Conservation (phyloP, 176 grass and related monocot genomes). For the Areca catechu region DNA sequence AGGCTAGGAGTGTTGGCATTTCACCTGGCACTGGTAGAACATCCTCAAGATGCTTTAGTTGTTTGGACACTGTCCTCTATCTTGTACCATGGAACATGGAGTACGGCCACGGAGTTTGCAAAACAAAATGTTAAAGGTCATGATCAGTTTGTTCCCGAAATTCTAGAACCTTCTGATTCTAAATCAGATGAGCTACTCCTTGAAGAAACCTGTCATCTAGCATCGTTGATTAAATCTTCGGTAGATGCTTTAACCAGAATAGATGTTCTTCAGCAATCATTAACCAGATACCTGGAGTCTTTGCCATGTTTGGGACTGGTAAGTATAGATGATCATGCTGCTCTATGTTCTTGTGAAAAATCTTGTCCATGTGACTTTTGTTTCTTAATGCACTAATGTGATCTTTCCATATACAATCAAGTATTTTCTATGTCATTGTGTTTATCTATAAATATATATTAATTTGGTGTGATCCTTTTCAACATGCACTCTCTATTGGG, state of each 20-base stretch:
- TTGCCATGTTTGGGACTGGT: constrained; percentile 46
- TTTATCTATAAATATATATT: too few relatives aligned
- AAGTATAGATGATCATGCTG: constrained; percentile 19
- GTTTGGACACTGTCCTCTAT: constrained; percentile 61
- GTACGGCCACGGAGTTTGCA: constrained; percentile 29
- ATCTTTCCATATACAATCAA: too few relatives aligned
- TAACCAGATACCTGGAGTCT: constrained; percentile 33
- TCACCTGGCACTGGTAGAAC: constrained; percentile 60
- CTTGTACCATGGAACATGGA: constrained; percentile 60
- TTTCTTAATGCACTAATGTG: too few relatives aligned
- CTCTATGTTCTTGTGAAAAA: too few relatives aligned
- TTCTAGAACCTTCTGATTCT: constrained; percentile 11
- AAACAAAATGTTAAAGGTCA: constrained; percentile 36
- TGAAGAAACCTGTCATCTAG: constrained; percentile 40
- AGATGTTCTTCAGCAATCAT: constrained; percentile 44
- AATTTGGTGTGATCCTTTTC: too few relatives aligned
- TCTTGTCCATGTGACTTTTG: too few relatives aligned
- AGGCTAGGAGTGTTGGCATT: constrained; percentile 69
- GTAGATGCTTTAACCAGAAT: constrained; percentile 35
- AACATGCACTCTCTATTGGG: too few relatives aligned
- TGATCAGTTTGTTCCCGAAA: constrained; percentile 61
- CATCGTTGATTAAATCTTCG: constrained; percentile 51
- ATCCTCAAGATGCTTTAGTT: constrained; percentile 57
- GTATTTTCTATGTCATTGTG: too few relatives aligned
- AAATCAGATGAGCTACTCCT: constrained; percentile 42